phyloP scores from a whole-genome alignment of 1,139 yeast genomes.

The Hemisphaericaspora lyxosophila region DNA sequence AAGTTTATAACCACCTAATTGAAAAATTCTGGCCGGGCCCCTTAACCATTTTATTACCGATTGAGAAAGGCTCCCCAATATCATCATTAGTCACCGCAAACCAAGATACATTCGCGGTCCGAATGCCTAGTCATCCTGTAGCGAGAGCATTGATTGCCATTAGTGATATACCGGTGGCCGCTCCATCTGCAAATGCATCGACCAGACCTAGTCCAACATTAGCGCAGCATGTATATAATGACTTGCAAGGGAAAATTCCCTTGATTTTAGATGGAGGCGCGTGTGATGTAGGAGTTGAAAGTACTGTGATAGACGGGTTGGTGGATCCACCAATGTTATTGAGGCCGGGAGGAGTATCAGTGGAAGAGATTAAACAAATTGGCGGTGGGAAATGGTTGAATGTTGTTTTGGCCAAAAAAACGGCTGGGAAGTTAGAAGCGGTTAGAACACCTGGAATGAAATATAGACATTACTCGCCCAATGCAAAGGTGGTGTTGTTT shows the following conservation, averaged over 20 bases:
- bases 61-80: constrained; percentile 50
- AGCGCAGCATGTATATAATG: constrained; percentile 82
- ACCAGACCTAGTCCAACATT: constrained; percentile 91
- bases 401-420: constrained; percentile 62
- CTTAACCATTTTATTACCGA: constrained; percentile 78
- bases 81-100: constrained; percentile 80
- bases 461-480: constrained; percentile 91
- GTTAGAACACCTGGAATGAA: constrained; percentile 98
- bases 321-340: constrained; percentile 80
- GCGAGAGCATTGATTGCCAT: constrained; percentile 87
- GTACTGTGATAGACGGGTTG: constrained; percentile 91
- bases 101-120: constrained; percentile 86
- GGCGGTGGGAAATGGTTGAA: constrained; percentile 71
- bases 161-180: constrained; percentile 91
- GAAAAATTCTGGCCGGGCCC: constrained; percentile 95
- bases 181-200: constrained; percentile 96
- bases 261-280: constrained; percentile 86
- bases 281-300: constrained; percentile 88
- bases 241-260: constrained; percentile 79
- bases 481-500: constrained; percentile 77
- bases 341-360: constrained; percentile 90
- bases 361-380: constrained; percentile 62
- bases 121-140: constrained; percentile 83
- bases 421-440: constrained; percentile 63
- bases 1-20: constrained; percentile 60